Evolutionary conservation across 2,329 filamentous ascomycete species (phyloP).

Genomic region (Dothistroma septosporum): DNA sequence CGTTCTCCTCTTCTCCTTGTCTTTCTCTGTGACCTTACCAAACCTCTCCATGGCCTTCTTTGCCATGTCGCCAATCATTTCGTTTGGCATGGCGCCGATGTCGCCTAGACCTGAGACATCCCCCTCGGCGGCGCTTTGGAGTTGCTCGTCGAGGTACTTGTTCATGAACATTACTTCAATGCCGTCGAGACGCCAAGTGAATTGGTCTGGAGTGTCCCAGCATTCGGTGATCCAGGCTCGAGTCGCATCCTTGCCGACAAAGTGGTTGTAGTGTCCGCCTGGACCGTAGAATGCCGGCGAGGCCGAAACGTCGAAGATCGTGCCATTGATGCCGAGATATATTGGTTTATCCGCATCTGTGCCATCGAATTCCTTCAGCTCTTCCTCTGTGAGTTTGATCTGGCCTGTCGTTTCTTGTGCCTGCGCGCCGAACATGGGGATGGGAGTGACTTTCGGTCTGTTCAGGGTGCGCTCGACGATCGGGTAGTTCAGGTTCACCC

Average conservation of each 20-base stretch:
- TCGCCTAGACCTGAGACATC: slow-evolving; percentile 20
- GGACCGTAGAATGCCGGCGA: slow-evolving; percentile 31
- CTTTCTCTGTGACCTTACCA: slow-evolving; percentile 19
- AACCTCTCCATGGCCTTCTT: slow-evolving; percentile 27
- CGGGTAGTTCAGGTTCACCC: slow-evolving; percentile 20
- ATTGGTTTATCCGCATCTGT: slow-evolving; percentile 26
- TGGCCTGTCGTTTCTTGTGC: slow-evolving; percentile 14
- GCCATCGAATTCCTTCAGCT: slow-evolving; percentile 27
- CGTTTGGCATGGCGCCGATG: slow-evolving; percentile 18
- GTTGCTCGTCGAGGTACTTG: slow-evolving; percentile 29
- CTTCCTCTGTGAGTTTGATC: slow-evolving; percentile 21
- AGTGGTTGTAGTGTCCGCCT: slow-evolving; percentile 30
- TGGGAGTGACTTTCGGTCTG: neutral
- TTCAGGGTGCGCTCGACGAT: slow-evolving; percentile 18
- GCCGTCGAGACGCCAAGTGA: slow-evolving; percentile 27
- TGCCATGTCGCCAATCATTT: slow-evolving; percentile 27
- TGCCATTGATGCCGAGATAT: slow-evolving; percentile 32
- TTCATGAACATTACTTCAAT: slow-evolving; percentile 30
- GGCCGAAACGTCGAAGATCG: slow-evolving; percentile 32
- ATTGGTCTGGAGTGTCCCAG: slow-evolving; percentile 29
- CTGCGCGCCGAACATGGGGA: slow-evolving; percentile 13
- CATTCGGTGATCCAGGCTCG: slow-evolving; percentile 33
- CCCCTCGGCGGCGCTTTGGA: slow-evolving; percentile 19
- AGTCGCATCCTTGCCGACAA: slow-evolving; percentile 30
- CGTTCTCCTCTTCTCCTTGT: slow-evolving; percentile 21